Percentiles rank a stretch among this genome's conserved stretches.
Evolutionary conservation across 495 filamentous ascomycete genomes (phyloP).

Genomic region (Paragyromitra xinjiangensis): DNA sequence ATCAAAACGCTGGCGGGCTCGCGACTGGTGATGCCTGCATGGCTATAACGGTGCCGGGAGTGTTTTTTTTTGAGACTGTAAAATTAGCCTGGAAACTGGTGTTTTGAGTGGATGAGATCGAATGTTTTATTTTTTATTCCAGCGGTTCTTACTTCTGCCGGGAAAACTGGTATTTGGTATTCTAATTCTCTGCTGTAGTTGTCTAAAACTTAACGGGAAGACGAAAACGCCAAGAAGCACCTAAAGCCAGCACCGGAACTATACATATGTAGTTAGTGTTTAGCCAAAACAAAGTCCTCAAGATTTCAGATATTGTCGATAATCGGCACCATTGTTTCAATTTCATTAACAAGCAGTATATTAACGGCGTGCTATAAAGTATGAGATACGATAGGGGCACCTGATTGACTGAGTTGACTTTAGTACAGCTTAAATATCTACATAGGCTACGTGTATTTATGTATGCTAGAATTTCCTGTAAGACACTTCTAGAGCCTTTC

Average conservation of each 20-base stretch:
- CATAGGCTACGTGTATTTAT: too few relatives aligned
- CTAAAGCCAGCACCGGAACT: neutral
- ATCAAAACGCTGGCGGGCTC: neutral
- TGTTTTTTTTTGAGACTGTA: constrained; percentile 4
- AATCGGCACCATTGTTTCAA: too few relatives aligned
- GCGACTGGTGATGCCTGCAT: too few relatives aligned
- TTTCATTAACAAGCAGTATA: too few relatives aligned
- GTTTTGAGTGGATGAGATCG: neutral
- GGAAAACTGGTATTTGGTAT: neutral
- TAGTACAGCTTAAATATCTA: too few relatives aligned
- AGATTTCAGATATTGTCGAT: neutral
- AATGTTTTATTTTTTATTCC: neutral
- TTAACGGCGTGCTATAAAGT: too few relatives aligned
- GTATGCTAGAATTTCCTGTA: too few relatives aligned
- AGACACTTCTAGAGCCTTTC: neutral
- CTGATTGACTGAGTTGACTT: too few relatives aligned
- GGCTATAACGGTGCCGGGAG: neutral
- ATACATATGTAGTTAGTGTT: neutral
- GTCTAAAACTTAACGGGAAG: neutral
- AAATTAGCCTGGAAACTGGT: neutral
- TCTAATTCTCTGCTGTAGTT: too few relatives aligned
- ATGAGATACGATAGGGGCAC: too few relatives aligned
- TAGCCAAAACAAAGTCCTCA: neutral
- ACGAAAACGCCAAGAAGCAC: neutral
- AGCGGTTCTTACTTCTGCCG: neutral